A percentile compares a stretch with the other conserved stretches of the same genome.
phyloP scores from a whole-genome alignment of 768 basidiomycete genomes.

The Tulasnella sp. region DNA sequence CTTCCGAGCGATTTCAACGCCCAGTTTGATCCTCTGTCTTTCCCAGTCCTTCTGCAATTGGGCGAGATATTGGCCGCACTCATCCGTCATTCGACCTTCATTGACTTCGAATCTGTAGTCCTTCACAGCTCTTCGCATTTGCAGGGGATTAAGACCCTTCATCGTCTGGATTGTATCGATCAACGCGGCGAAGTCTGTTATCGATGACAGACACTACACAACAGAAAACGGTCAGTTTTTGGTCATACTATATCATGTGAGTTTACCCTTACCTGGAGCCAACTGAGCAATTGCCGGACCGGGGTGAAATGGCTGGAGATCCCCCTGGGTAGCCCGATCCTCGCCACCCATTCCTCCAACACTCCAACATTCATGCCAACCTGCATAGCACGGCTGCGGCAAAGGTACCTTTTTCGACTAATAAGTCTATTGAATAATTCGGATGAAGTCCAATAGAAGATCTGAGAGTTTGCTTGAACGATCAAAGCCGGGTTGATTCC shows the following conservation, averaged over 20 bases:
- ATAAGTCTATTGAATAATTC: conserved; percentile 81
- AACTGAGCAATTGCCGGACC: conserved; percentile 74
- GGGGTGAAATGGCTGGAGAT: conserved; percentile 78
- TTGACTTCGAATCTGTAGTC: conserved; percentile 89
- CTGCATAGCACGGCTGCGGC: conserved; percentile 84
- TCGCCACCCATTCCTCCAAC: conserved; percentile 88
- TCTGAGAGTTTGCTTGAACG: conserved; percentile 91
- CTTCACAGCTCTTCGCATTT: conserved; percentile 92
- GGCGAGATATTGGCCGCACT: conserved; percentile 88
- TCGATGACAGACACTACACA: conserved; percentile 47
- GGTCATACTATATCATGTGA: neutral
- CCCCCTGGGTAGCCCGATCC: conserved; percentile 72
- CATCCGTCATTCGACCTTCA: conserved; percentile 89
- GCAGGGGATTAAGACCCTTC: conserved; percentile 84
- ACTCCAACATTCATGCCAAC: conserved; percentile 80
- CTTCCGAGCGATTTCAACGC: conserved; percentile 78
- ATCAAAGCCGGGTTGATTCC: conserved; percentile 86
- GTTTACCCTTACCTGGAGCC: conserved; percentile 63
- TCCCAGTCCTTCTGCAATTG: conserved; percentile 99
- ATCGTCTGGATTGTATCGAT: conserved; percentile 87
- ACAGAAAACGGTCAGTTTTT: neutral
- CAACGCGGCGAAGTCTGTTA: conserved; percentile 80
- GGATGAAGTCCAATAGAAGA: conserved; percentile 97
- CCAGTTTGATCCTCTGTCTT: conserved; percentile 76
- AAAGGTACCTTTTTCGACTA: conserved; percentile 91